These are phyloP conservation scores for Phytophthora europaea DNA, from an alignment of 352 stramenopile species.

Conservation along the genomic window DNA sequence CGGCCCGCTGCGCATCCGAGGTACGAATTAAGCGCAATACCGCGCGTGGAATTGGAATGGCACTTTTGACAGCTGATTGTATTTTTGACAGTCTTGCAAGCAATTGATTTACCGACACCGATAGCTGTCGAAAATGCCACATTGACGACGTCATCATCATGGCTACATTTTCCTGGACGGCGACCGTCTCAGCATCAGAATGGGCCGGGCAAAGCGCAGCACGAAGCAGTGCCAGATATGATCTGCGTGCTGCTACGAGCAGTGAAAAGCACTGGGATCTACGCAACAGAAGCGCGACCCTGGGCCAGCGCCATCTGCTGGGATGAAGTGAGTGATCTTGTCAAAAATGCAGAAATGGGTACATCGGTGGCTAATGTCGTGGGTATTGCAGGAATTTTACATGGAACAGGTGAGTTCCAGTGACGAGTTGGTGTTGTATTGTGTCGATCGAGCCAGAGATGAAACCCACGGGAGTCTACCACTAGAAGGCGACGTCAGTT, in stretches of 20 bases:
- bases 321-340: constrained; percentile 53
- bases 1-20: constrained; percentile 68
- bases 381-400: constrained; percentile 66
- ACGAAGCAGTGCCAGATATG: constrained; percentile 38
- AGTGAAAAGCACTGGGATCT: constrained; percentile 30
- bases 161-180: constrained; percentile 55
- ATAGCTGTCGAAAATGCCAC: constrained; percentile 29
- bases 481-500: constrained; percentile 52
- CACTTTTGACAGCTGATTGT: constrained; percentile 17
- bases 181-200: constrained; percentile 29
- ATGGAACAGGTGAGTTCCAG: constrained; percentile 70
- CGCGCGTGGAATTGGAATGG: background rate
- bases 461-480: constrained; percentile 53
- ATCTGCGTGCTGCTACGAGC: constrained; percentile 63
- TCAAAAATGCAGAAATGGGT: background rate
- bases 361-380: background rate
- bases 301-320: constrained; percentile 54
- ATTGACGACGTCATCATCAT: constrained; percentile 41
- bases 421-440: constrained; percentile 78
- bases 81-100: constrained; percentile 51
- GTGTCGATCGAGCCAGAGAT: constrained; percentile 72
- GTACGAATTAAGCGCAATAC: constrained; percentile 25
- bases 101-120: constrained; percentile 59
- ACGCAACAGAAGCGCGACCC: constrained; percentile 56
- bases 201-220: constrained; percentile 34